Evolutionary conservation across 164 flowering plant species (phyloP).

Genomic region (Vitis rotundifolia): DNA sequence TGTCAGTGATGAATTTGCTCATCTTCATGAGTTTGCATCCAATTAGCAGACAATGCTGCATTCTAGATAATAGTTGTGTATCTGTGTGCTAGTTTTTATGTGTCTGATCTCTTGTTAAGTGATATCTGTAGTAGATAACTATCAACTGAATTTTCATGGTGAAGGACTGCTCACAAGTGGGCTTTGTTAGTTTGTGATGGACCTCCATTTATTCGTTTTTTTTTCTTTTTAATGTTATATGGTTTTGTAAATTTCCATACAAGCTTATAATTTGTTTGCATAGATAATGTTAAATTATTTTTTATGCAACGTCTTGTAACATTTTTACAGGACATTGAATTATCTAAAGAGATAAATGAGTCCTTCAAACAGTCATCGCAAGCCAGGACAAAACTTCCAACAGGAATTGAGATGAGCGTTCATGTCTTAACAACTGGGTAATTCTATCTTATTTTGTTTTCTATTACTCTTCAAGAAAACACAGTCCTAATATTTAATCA

Average conservation of each 20-base stretch:
- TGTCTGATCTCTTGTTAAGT: no score
- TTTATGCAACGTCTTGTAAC: not conserved
- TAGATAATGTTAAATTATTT: not conserved
- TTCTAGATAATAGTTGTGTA: no score
- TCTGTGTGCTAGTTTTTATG: no score
- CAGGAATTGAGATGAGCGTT: constrained; percentile 93
- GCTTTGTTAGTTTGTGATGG: not conserved
- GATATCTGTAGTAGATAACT: no score
- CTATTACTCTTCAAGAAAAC: not conserved
- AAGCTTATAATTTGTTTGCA: not conserved
- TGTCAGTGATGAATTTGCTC: no score
- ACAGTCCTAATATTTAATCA: not conserved
- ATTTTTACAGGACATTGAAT: constrained; percentile 71
- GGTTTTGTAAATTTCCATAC: not conserved
- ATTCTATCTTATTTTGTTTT: constrained; percentile 1
- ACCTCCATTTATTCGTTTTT: no score
- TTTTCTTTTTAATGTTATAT: not conserved
- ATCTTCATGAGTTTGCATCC: no score
- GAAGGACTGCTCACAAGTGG: not conserved
- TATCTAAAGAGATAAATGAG: constrained; percentile 91
- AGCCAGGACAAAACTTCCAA: constrained; percentile 89
- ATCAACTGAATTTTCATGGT: no score
- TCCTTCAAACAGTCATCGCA: constrained; percentile 91
- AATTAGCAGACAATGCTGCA: no score
- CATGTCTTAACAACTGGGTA: constrained; percentile 97